Percentiles rank a stretch among this genome's conserved stretches.
These are phyloP conservation scores for Ceratocystis ficicola DNA, from an alignment of 2,329 filamentous ascomycete species.

Conservation along the genomic window DNA sequence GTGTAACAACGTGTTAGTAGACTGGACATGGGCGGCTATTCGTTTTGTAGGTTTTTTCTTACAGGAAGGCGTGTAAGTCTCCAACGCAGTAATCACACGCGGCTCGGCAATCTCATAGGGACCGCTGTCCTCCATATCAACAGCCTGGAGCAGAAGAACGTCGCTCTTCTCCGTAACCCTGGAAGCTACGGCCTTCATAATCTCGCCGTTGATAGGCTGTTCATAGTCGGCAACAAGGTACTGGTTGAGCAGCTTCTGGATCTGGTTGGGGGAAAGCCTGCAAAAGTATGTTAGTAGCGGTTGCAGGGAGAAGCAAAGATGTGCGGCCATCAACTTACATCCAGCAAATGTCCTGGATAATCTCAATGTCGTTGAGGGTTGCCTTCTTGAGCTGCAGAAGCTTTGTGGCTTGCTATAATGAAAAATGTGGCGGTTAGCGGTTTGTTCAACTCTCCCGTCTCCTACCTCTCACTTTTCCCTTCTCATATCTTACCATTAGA, in stretches of 20 bases:
- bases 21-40: constrained; percentile 22
- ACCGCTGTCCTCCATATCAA: constrained; percentile 98
- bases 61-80: constrained; percentile 98
- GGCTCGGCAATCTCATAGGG: constrained; percentile 98
- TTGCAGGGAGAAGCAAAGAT: neutral
- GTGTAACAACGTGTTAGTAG: constrained; percentile 24
- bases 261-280: constrained; percentile 94
- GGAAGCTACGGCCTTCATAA: constrained; percentile 98
- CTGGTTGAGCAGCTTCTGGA: constrained; percentile 96
- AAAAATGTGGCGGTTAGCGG: no score
- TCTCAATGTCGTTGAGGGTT: constrained; percentile 96
- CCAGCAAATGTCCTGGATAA: constrained; percentile 99
- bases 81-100: constrained; percentile 83
- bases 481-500: constrained; percentile 57
- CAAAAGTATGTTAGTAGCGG: constrained; percentile 14
- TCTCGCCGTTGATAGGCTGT: constrained; percentile 97
- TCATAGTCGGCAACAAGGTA: constrained; percentile 98
- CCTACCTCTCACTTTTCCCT: neutral
- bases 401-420: constrained; percentile 81
- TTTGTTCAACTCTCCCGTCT: neutral
- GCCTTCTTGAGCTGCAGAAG: constrained; percentile 97
- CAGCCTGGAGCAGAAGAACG: constrained; percentile 79
- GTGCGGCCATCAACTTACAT: constrained; percentile 53
- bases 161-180: constrained; percentile 97
- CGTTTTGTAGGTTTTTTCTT: constrained; percentile 31